A percentile compares a stretch with the other conserved stretches of the same genome.
Conservation (phyloP, 2,329 filamentous ascomycete genomes). For the Exserohilum turcica region DNA sequence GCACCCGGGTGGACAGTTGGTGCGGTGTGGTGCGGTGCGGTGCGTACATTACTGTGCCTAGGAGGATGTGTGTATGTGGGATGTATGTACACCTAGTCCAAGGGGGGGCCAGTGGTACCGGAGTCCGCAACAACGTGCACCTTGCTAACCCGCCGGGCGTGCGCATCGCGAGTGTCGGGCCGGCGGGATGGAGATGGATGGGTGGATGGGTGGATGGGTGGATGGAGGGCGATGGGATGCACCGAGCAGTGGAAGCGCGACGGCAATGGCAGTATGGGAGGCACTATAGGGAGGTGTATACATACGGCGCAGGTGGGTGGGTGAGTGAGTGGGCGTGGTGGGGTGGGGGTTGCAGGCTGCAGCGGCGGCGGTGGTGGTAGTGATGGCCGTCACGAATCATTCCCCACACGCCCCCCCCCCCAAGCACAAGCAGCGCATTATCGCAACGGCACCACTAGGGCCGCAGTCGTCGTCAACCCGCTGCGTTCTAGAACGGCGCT, state of each 20-base stretch:
- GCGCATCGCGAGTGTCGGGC: constrained; percentile 10
- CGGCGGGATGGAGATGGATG: constrained; percentile 6
- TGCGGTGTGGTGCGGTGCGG: constrained; percentile 13
- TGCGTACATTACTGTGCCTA: constrained; percentile 2
- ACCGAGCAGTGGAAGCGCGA: background rate
- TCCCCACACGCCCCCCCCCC: constrained; percentile 33
- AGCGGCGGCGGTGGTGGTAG: constrained; percentile 28
- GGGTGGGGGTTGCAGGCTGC: constrained; percentile 23
- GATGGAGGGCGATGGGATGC: background rate
- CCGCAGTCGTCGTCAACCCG: constrained; percentile 29
- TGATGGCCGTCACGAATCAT: constrained; percentile 38
- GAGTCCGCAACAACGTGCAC: constrained; percentile 29
- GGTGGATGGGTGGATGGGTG: no score
- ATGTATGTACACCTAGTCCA: no score
- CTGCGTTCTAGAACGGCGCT: constrained; percentile 31
- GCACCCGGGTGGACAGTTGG: constrained; percentile 25
- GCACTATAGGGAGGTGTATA: no score
- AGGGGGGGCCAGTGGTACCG: constrained; percentile 14
- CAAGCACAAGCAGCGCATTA: constrained; percentile 25
- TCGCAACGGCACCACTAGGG: constrained; percentile 28
- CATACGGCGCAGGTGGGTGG: no score
- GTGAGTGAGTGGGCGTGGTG: constrained; percentile 26
- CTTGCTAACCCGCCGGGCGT: constrained; percentile 15
- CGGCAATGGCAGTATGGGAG: background rate
- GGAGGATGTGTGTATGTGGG: no score